A percentile compares a stretch with the other conserved stretches of the same genome.
Conservation (phyloP, 1,139 yeast species). For the Suhomyces atakaporum region DNA sequence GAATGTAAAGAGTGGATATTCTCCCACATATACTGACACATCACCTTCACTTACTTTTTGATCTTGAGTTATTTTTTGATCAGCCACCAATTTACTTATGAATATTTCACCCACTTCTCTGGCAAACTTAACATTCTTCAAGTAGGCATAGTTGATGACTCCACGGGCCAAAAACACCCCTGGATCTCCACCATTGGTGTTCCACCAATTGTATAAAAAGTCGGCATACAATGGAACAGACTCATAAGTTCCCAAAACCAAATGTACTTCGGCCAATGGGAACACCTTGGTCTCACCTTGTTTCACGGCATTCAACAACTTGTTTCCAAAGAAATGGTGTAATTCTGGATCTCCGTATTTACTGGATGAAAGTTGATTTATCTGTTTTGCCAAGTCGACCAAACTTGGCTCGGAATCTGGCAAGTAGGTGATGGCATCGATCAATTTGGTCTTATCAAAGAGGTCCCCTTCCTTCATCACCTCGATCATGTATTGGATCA, state of each 20-base stretch:
- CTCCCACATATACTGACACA: constrained; percentile 22
- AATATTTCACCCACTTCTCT: constrained; percentile 46
- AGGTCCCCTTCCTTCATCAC: constrained; percentile 57
- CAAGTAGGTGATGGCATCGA: constrained; percentile 46
- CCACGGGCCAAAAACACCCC: constrained; percentile 62
- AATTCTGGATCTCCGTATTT: constrained; percentile 75
- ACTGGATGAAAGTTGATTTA: constrained; percentile 48
- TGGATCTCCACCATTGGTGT: constrained; percentile 47
- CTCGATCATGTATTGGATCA: constrained; percentile 71
- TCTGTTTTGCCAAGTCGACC: constrained; percentile 63
- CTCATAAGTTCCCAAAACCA: constrained; percentile 67
- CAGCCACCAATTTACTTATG: constrained; percentile 27
- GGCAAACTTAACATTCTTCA: constrained; percentile 63
- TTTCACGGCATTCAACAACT: constrained; percentile 44
- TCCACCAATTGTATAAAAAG: constrained; percentile 60
- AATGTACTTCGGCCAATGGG: constrained; percentile 53
- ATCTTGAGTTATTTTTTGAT: constrained; percentile 15
- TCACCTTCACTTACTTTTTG: constrained; percentile 20
- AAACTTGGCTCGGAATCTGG: constrained; percentile 70
- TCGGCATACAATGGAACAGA: constrained; percentile 56
- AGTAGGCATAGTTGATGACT: constrained; percentile 66
- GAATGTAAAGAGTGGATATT: constrained; percentile 56
- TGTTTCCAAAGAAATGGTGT: constrained; percentile 73
- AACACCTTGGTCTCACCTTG: constrained; percentile 31
- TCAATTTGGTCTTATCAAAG: constrained; percentile 38